A percentile compares a stretch with the other conserved stretches of the same genome.
These are phyloP conservation scores for Saccharomycopsis olivae DNA, from an alignment of 805 yeast genomes.

Conservation along the genomic window DNA sequence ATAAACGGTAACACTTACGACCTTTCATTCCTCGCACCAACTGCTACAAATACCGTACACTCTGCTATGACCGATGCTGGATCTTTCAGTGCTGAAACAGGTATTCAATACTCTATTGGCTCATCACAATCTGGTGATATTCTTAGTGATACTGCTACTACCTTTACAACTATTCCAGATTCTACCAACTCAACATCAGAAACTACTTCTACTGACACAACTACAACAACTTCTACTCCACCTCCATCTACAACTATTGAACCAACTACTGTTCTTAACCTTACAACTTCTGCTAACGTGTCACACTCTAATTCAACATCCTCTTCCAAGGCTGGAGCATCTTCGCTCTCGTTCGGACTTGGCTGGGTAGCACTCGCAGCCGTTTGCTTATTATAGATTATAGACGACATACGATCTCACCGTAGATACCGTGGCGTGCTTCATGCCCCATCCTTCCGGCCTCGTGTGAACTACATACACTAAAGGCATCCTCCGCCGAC, in stretches of 20 bases:
- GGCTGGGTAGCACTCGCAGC: too few species aligned
- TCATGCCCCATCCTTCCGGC: too few species aligned
- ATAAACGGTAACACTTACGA: constrained; percentile 14
- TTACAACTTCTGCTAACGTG: not conserved
- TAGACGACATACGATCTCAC: too few species aligned
- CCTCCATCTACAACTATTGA: not conserved
- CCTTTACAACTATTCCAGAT: constrained; percentile 1
- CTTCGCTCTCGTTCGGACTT: too few species aligned
- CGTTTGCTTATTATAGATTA: too few species aligned
- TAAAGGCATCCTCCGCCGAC: too few species aligned
- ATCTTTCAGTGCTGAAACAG: not conserved
- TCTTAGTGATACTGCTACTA: constrained; percentile 11
- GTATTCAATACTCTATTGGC: not conserved
- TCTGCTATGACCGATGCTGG: constrained; percentile 6
- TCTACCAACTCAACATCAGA: not conserved
- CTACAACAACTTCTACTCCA: not conserved
- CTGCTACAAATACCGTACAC: constrained; percentile 14
- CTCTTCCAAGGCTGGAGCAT: not conserved
- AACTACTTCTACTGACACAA: not conserved
- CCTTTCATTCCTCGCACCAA: constrained; percentile 14
- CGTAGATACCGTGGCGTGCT: too few species aligned
- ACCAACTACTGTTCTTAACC: not conserved
- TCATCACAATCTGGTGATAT: not conserved
- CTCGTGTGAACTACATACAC: too few species aligned
- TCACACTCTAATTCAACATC: not conserved